Evolutionary conservation across 768 basidiomycete genomes (phyloP), one percentile per base, ranked within the genome.

Genomic region (Mycena filopes): DNA sequence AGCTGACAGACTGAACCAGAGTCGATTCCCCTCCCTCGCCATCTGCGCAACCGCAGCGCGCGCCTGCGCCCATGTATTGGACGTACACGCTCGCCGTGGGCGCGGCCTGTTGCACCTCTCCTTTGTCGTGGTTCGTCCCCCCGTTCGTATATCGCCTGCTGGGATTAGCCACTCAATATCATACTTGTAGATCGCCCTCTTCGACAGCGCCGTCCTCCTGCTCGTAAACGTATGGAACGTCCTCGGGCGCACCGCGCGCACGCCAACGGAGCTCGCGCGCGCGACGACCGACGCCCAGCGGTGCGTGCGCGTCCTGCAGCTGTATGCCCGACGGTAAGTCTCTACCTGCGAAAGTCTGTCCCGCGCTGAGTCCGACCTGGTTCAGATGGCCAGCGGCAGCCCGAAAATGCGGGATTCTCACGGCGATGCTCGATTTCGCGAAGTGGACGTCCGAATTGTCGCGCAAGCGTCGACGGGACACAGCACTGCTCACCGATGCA

Each of bases 151-250:
- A n/a, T n/a, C n/a, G n/a, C n/a, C n/a, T n/a, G n/a, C n/a, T n/a
- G n/a, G n/a, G n/a, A n/a, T n/a, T n/a, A n/a, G n/a, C n/a, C n/a
- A n/a, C n/a, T n/a, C n/a, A n/a, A n/a, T n/a, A n/a, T n/a, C n/a
- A n/a, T n/a, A n/a, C n/a, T n/a, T n/a, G n/a, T 58, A 72, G 74
- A 33, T 71, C 43, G 64, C 78, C 21, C 75, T 83, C 0, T 84
- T 86, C 69, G 82, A 81, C 8, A 77, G 84, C 2, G 83, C 81
- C 6, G 79, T 87, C 47, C 80, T 89, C n/a, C 77, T 89, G 7
- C 76, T 90, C 31, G 75, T 89, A 46, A 84, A 85, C 40, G 80
- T 89, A 16, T 89, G 82, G 87, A 84, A 78, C 4, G 46, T 63
- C 62, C 43, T 28, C 28, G 62, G 43, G 33, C 23, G 18, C 13